These are phyloP conservation scores for Dioscorea alata DNA, from an alignment of 106 monocot species.

Conservation along the genomic window DNA sequence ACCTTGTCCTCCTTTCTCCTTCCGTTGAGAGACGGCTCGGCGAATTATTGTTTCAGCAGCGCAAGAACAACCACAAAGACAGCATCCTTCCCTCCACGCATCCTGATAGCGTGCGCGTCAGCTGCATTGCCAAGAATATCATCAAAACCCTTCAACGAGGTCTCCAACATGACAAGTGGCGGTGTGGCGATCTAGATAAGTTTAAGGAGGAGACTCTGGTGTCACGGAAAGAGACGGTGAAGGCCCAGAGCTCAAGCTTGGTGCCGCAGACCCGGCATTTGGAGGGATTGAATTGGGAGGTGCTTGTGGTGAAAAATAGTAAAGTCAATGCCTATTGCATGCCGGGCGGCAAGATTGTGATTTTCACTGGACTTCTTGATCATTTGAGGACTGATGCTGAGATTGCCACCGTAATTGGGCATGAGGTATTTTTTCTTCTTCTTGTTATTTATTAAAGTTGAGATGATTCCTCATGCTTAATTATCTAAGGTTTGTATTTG, in stretches of 20 bases:
- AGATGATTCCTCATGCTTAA: not conserved
- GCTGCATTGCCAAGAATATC: conserved; percentile 57
- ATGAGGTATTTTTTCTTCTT: conserved; percentile 50
- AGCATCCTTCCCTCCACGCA: conserved; percentile 80
- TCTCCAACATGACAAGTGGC: conserved; percentile 19
- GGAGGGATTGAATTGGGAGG: conserved; percentile 90
- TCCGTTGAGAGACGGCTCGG: conserved; percentile 75
- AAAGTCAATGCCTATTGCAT: conserved; percentile 73
- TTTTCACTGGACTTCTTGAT: conserved; percentile 81
- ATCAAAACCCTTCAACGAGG: conserved; percentile 65
- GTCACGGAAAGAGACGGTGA: conserved; percentile 40
- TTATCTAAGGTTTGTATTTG: not conserved
- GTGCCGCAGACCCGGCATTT: too few relatives aligned
- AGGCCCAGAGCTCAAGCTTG: conserved; percentile 6
- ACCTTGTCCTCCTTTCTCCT: conserved; percentile 40
- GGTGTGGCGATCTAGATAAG: conserved; percentile 13
- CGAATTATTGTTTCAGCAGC: conserved; percentile 60
- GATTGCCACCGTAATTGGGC: conserved; percentile 78
- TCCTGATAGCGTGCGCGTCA: conserved; percentile 80
- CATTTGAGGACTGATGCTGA: conserved; percentile 78
- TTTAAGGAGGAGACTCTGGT: conserved; percentile 7
- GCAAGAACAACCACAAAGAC: conserved; percentile 37
- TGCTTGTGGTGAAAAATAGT: conserved; percentile 69
- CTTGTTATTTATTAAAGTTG: not conserved
- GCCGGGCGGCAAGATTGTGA: conserved; percentile 88